Evolutionary conservation across 73 alveolate species (phyloP), one percentile per base, ranked within the genome.

Genomic region (Paramecium sexaurelia): DNA sequence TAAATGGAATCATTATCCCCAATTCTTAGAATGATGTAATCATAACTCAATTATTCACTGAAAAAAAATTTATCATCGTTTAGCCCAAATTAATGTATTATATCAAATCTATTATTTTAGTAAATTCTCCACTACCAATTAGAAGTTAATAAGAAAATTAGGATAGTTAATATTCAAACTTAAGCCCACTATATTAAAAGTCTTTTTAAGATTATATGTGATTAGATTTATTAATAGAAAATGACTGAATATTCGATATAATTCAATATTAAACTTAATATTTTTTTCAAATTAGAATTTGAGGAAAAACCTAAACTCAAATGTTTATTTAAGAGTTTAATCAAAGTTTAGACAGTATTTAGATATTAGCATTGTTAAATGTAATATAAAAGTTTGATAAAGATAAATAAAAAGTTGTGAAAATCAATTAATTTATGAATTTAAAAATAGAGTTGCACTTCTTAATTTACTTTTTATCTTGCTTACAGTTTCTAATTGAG

Each of bases 401-500:
- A 15, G 29, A 51, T 20, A 51, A 51, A 51, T 17, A 5, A 5
- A n/a, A 51, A 51, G 32, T 17, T 5, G 10, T 51, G 8, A 17
- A 51, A 51, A 51, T 51, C 67, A 51, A 0, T 51, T 51, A 51
- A 2, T 51, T 17, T 51, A 2, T 51, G 67, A 29, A 35, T 61
- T 40, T 13, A 27, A 71, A 35, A 71, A 37, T 71, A 71, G 3
- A 71, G 86, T 71, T 8, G 8, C 86, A 19, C 86, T 71, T 71
- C 86, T 71, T 11, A 35, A 15, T 35, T 71, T 71, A n/a, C 26
- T 71, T 27, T 37, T 71, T 1, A 71, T 36, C 5, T n/a, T 29
- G 15, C 20, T 13, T 1, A 17, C 15, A 35, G n/a, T 32, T 15
- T 71, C 86, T 71, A 17, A 7, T 33, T 71, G 19, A 19, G 90